Percentiles rank a stretch among this genome's conserved stretches.
Evolutionary conservation across 176 grass and related monocot genomes (phyloP).

Genomic region (Musa troglodytarum): DNA sequence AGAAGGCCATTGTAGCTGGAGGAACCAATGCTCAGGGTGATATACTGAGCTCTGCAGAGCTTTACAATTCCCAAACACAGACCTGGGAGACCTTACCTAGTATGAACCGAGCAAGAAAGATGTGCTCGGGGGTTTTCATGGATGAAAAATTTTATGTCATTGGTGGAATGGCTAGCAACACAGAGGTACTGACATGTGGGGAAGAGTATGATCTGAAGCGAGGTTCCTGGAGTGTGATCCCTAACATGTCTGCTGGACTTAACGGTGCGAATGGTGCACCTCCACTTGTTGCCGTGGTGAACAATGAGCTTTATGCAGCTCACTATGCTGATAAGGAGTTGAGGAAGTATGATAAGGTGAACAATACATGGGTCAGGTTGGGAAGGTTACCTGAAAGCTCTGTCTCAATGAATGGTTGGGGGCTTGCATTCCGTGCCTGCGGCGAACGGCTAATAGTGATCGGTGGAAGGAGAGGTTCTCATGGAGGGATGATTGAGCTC

Average conservation of each 20-base stretch:
- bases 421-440: slow-evolving; percentile 16
- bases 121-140: slow-evolving; percentile 21
- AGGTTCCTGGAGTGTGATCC: slow-evolving; percentile 14
- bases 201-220: slow-evolving; percentile 16
- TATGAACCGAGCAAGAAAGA: slow-evolving; percentile 15
- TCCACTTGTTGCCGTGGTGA: slow-evolving; percentile 17
- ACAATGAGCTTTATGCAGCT: slow-evolving; percentile 21
- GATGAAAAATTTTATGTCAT: slow-evolving; percentile 15
- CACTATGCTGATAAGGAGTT: slow-evolving; percentile 18
- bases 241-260: slow-evolving; percentile 12
- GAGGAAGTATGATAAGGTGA: slow-evolving; percentile 13
- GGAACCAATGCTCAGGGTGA: slow-evolving; percentile 4
- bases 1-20: slow-evolving; percentile 15
- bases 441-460: slow-evolving; percentile 14
- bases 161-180: slow-evolving; percentile 12
- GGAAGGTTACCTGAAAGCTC: slow-evolving; percentile 15
- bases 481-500: slow-evolving; percentile 17
- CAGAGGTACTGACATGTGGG: slow-evolving; percentile 6
- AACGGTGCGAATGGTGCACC: slow-evolving; percentile 14
- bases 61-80: slow-evolving; percentile 12
- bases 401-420: slow-evolving; percentile 20
- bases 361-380: slow-evolving; percentile 4
- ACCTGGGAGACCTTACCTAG: slow-evolving; percentile 16
- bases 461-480: slow-evolving; percentile 5
- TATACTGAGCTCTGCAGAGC: slow-evolving; percentile 16